Evolutionary conservation across 2,329 filamentous ascomycete genomes (phyloP), one percentile per base, ranked within the genome.

Genomic region (Penicillium carneum): DNA sequence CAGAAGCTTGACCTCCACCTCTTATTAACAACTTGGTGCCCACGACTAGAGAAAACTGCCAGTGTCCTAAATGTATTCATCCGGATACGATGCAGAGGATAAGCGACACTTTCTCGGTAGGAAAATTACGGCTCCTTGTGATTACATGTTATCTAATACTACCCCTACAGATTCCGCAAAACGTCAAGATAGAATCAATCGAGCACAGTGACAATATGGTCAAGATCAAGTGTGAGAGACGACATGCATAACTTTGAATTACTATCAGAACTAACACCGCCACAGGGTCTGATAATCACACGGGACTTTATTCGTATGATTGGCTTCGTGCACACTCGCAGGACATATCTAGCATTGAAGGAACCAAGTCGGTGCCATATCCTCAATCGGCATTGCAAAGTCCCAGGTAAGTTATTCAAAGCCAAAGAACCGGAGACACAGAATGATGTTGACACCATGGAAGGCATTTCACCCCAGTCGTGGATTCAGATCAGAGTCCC

Each of bases 81-180:
- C 84, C 85, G 59, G 85, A 88, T 63, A 93, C 90, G 4, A 86
- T 83, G 74, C 90, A 93, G 75, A 81, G 89, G 29, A 84, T 85
- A 52, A 82, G 90, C 57, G 84, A 92, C 69, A 91, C 87, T 0
- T 91, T 91, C 68, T 81, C 84, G 59, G 87, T 90, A 73, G 67
- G 80, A 14, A 31, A 20, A 10, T 51, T 14, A 14, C 36, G 12
- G 29, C 26, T 43, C 38, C 18, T 12, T 39, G 12, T 50, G 56
- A 3, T 18, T 16, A 33, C 50, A 59, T 26, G 34, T 16, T 26
- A 47, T 63, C 47, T 52, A 7, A 43, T 14, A 5, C 1, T 34
- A 20, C 8, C 12, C 5, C 46, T 23, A 10, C 20, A 87, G 84
- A 80, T 87, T 54, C 78, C 82, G 0, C 46, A 70, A 16, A 73